Base-by-base conservation (phyloP, 2,329 filamentous ascomycete species). In the Parastagonospora nodorum region DNA sequence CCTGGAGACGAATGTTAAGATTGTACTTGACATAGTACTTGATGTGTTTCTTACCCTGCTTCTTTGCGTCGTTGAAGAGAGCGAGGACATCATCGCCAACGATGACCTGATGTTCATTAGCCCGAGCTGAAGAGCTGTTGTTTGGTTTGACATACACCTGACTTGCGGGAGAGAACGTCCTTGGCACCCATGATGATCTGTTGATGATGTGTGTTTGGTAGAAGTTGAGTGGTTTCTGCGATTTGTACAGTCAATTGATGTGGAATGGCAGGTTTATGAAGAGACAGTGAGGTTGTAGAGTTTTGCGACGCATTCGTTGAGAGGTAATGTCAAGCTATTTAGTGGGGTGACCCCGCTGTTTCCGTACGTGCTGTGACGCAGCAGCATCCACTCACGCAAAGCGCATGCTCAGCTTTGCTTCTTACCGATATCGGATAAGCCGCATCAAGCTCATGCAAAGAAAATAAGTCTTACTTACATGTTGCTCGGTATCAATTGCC, bases 1-100 rank as follows among this genome's bases (percentile, higher is more conserved):
- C 55, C 43, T 52, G 36, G 43, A 57, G 19, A 24, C 5, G 19
- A 24, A 24, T 24, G 19, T 24, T 24, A 24, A 5, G 19, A 24
- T 24, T 5, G 5, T 24, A 24, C 19, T 24, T 24, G 19, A 24
- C 5, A 5, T 24, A 7, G 9, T 16, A 10, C 28, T 30, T 24
- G 35, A 33, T 24, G n/a, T 33, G 16, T 35, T n/a, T 14, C 42
- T 31, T 45, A 48, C 88, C 80, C 73, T 96, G 84, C 82, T 94
- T 84, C 75, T 92, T 88, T 64, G 90, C 90, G 78, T 97, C 90
- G 78, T 92, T 84, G 82, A 97, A 96, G 71, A 96, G 89, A 74
- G 76, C 59, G 63, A 61, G 49, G 61, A 87, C 84, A 75, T 88
- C 85, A 64, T 87, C 84, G 67, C 85, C 85, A 65, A 83, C 80